Percentiles rank a stretch among this genome's conserved stretches.
These are phyloP conservation scores for Cercospora berteroae DNA, from an alignment of 2,329 filamentous ascomycete species.

Conservation along the genomic window DNA sequence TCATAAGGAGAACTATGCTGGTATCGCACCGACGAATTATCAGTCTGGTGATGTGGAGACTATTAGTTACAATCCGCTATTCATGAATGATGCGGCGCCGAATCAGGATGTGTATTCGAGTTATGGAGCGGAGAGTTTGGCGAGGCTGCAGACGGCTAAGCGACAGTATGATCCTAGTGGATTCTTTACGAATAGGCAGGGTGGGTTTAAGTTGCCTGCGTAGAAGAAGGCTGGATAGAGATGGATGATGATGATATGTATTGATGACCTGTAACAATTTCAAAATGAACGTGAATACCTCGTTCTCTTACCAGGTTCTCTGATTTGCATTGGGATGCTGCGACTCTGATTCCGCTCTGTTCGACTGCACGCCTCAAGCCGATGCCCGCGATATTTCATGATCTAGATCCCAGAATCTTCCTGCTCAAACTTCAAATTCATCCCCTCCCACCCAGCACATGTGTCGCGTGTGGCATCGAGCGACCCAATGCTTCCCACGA, in stretches of 20 bases:
- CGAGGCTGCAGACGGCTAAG: conserved; percentile 24
- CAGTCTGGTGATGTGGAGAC: conserved; percentile 17
- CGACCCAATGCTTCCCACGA: conserved; percentile 17
- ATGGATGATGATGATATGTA: background rate
- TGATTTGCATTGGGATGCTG: background rate
- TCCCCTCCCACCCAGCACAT: conserved; percentile 19
- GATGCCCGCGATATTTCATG: background rate
- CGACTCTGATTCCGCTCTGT: background rate
- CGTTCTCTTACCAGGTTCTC: background rate
- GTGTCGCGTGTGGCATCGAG: conserved; percentile 14
- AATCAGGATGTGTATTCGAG: conserved; percentile 27
- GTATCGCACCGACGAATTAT: conserved; percentile 22
- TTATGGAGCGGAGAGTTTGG: conserved; percentile 26
- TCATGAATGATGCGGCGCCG: conserved; percentile 30
- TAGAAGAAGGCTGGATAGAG: background rate
- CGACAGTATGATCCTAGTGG: conserved; percentile 27
- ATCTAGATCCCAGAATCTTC: conserved; percentile 21
- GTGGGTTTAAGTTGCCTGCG: conserved; percentile 26
- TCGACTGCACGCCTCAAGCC: too few relatives aligned
- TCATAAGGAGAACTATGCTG: conserved; percentile 16
- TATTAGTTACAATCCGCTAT: conserved; percentile 22
- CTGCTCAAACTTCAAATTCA: conserved; percentile 19
- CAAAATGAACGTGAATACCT: background rate
- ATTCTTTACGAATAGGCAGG: conserved; percentile 28
- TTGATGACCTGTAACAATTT: background rate